A percentile compares a stretch with the other conserved stretches of the same genome.
phyloP scores from a whole-genome alignment of 768 basidiomycete genomes.

The Daedalea quercina region DNA sequence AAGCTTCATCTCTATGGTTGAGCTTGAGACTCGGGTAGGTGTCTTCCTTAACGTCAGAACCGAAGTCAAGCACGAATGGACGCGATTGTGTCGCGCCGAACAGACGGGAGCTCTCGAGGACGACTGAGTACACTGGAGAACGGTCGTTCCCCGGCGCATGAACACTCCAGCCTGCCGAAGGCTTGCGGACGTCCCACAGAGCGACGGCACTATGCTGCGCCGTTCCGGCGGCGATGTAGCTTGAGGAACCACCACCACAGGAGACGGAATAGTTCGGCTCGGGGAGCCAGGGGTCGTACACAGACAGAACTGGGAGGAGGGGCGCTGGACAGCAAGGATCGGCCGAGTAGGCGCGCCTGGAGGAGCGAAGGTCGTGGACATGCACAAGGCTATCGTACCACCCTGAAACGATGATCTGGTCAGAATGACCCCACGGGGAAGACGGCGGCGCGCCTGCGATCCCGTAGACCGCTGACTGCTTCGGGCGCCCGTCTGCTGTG shows the following conservation, averaged over 20 bases:
- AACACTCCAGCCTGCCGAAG: conserved; percentile 64
- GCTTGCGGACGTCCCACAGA: conserved; percentile 73
- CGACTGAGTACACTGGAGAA: conserved; percentile 70
- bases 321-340: conserved; percentile 22
- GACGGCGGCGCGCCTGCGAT: conserved; percentile 54
- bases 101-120: conserved; percentile 71
- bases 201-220: conserved; percentile 73
- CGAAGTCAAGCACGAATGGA: conserved; percentile 78
- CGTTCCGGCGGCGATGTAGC: conserved; percentile 68
- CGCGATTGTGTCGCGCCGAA: conserved; percentile 75
- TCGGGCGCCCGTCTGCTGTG: conserved; percentile 19
- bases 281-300: conserved; percentile 61
- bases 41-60: conserved; percentile 46
- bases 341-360: conserved; percentile 11
- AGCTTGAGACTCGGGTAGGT: conserved; percentile 40
- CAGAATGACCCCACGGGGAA: conserved; percentile 64
- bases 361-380: conserved; percentile 68
- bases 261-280: conserved; percentile 75
- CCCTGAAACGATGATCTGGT: conserved; percentile 67
- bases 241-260: conserved; percentile 61
- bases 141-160: conserved; percentile 75
- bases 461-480: conserved; percentile 62
- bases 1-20: conserved; percentile 14
- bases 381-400: conserved; percentile 78
- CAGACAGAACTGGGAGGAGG: conserved; percentile 50